Evolutionary conservation across 768 basidiomycete species (phyloP).

Genomic region (Neoboletus magnificus): DNA sequence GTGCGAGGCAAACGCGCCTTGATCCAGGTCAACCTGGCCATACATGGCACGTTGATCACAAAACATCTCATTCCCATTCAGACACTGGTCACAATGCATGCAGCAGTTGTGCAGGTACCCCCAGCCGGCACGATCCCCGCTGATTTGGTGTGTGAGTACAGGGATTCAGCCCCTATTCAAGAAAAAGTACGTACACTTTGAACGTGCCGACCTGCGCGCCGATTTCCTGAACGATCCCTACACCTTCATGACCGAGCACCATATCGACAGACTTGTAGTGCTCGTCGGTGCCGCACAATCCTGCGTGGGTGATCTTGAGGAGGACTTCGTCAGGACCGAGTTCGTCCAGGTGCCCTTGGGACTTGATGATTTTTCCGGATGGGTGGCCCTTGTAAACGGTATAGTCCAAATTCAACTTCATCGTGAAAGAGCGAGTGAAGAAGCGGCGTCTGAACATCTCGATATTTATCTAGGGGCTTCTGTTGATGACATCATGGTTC

Average conservation of each 20-base stretch:
- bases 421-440: neutral
- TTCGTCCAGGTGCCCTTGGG: conserved; percentile 8
- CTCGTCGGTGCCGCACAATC: conserved; percentile 40
- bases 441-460: neutral
- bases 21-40: conserved; percentile 24
- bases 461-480: neutral
- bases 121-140: conserved; percentile 38
- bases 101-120: conserved; percentile 34
- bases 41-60: conserved; percentile 26
- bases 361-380: conserved; percentile 18
- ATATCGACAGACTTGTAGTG: conserved; percentile 32
- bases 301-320: conserved; percentile 32
- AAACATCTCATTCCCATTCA: conserved; percentile 31
- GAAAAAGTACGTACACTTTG: conserved; percentile 29
- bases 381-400: conserved; percentile 31
- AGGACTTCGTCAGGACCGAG: conserved; percentile 30
- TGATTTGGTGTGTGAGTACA: conserved; percentile 2
- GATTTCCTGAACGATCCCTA: conserved; percentile 33
- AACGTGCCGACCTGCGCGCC: conserved; percentile 32
- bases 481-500: conserved; percentile 6
- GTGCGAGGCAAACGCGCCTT: conserved; percentile 36
- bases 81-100: conserved; percentile 32
- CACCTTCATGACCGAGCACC: conserved; percentile 41
- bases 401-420: conserved; percentile 24
- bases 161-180: neutral